These are phyloP conservation scores for Calonectria hawksworthii DNA, from an alignment of 2,329 filamentous ascomycete genomes.

Conservation along the genomic window DNA sequence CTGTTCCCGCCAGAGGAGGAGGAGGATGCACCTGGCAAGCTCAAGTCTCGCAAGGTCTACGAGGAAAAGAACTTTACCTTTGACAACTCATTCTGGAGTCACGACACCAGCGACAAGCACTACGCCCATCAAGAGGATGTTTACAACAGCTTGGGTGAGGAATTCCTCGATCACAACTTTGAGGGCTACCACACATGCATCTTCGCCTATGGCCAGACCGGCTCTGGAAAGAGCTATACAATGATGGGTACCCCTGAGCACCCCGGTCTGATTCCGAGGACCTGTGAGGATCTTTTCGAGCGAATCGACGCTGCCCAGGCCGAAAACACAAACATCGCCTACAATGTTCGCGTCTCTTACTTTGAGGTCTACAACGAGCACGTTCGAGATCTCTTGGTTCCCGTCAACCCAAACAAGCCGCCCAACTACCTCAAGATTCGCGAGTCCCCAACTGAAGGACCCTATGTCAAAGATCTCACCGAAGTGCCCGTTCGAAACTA, in stretches of 20 bases:
- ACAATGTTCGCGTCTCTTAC: slow-evolving; percentile 97
- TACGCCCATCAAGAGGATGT: slow-evolving; percentile 95
- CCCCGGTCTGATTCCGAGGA: slow-evolving; percentile 92
- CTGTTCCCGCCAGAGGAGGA: slow-evolving; percentile 77
- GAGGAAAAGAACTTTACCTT: slow-evolving; percentile 96
- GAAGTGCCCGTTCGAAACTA: slow-evolving; percentile 93
- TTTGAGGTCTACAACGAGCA: slow-evolving; percentile 99
- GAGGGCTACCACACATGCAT: slow-evolving; percentile 99
- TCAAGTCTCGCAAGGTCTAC: slow-evolving; percentile 77
- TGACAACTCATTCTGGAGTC: slow-evolving; percentile 99
- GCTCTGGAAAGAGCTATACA: slow-evolving; percentile 97
- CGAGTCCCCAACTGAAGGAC: slow-evolving; percentile 93
- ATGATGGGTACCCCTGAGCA: slow-evolving; percentile 94
- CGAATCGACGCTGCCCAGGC: slow-evolving; percentile 84
- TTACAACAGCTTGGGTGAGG: slow-evolving; percentile 93
- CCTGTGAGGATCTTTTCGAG: slow-evolving; percentile 96
- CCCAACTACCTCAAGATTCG: slow-evolving; percentile 97
- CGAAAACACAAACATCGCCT: slow-evolving; percentile 91
- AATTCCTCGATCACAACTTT: slow-evolving; percentile 99
- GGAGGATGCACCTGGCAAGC: slow-evolving; percentile 65
- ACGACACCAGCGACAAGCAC: slow-evolving; percentile 82
- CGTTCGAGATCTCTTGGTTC: slow-evolving; percentile 91
- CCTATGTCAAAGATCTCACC: slow-evolving; percentile 96
- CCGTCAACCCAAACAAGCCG: slow-evolving; percentile 76
- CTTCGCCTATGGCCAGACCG: slow-evolving; percentile 98